Conservation (phyloP, 345 rosid genomes). For the Syzygium oleosum region DNA sequence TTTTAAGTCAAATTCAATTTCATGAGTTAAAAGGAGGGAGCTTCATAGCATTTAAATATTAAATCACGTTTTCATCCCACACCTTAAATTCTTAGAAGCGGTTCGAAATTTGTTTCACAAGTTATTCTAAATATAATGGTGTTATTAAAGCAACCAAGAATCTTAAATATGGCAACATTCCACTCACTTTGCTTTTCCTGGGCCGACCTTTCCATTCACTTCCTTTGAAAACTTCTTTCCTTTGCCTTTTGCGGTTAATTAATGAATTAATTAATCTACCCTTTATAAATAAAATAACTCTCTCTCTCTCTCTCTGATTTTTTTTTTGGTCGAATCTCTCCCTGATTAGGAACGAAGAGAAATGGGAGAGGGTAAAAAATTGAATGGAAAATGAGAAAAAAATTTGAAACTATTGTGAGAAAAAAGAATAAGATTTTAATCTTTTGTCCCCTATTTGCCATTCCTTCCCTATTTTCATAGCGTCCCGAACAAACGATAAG, state of each 20-base stretch:
- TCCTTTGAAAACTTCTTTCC: neutral
- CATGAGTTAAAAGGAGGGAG: neutral
- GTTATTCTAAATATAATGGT: neutral
- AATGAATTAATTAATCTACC: neutral
- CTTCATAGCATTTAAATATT: too few relatives aligned
- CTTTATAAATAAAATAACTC: neutral
- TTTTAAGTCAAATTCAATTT: neutral
- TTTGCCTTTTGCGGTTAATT: neutral
- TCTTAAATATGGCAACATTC: neutral
- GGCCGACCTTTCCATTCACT: neutral
- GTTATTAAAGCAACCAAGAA: neutral
- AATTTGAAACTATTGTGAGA: neutral
- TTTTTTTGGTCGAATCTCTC: neutral
- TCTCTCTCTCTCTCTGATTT: too few relatives aligned
- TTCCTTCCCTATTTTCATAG: neutral
- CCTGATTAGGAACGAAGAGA: neutral
- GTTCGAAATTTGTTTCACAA: neutral
- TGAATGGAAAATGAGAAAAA: neutral
- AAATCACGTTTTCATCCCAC: neutral
- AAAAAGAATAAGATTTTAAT: neutral
- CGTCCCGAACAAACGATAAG: rapidly evolving
- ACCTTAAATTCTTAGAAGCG: neutral
- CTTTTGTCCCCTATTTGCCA: neutral
- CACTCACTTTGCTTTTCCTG: neutral
- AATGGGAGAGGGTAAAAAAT: neutral